phyloP scores from a whole-genome alignment of 2,329 filamentous ascomycete species.

The Phialemoniopsis sp. region DNA sequence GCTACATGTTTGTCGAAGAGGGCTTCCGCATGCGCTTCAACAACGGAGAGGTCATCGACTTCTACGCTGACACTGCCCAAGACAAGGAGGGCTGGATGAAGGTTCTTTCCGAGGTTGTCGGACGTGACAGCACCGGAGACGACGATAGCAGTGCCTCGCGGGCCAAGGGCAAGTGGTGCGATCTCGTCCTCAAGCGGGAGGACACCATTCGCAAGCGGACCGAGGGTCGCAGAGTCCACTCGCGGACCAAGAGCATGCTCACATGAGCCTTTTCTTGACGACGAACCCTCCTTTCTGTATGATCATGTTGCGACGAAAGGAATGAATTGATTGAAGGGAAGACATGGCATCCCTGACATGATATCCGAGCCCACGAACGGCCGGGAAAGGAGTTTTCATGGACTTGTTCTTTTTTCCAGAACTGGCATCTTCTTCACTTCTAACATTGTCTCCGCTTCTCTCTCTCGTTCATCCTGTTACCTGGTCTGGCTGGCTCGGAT shows the following conservation, averaged over 20 bases:
- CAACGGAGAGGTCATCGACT: slow-evolving; percentile 97
- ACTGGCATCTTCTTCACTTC: neutral
- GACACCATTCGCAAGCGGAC: slow-evolving; percentile 52
- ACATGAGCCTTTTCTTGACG: too few species aligned
- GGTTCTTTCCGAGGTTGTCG: slow-evolving; percentile 69
- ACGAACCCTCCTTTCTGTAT: too few species aligned
- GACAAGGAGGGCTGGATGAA: slow-evolving; percentile 96
- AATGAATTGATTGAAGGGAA: slow-evolving; percentile 2
- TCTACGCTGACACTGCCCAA: slow-evolving; percentile 84
- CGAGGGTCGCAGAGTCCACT: slow-evolving; percentile 47
- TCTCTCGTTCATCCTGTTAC: neutral
- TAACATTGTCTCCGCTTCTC: neutral
- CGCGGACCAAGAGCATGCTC: slow-evolving; percentile 52
- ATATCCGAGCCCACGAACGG: neutral
- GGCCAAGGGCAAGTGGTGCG: slow-evolving; percentile 60
- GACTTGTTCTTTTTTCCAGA: neutral
- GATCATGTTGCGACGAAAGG: neutral
- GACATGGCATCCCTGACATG: slow-evolving; percentile 4
- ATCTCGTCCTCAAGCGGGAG: slow-evolving; percentile 61
- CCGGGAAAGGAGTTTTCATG: neutral
- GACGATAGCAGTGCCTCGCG: slow-evolving; percentile 39
- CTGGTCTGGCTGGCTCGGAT: neutral
- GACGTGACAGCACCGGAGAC: slow-evolving; percentile 44
- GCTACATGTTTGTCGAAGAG: slow-evolving; percentile 99
- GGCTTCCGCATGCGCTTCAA: slow-evolving; percentile 98